Percentiles rank a stretch among this genome's conserved stretches.
phyloP scores from a whole-genome alignment of 768 basidiomycete species.

The Leccinum ochraceum region DNA sequence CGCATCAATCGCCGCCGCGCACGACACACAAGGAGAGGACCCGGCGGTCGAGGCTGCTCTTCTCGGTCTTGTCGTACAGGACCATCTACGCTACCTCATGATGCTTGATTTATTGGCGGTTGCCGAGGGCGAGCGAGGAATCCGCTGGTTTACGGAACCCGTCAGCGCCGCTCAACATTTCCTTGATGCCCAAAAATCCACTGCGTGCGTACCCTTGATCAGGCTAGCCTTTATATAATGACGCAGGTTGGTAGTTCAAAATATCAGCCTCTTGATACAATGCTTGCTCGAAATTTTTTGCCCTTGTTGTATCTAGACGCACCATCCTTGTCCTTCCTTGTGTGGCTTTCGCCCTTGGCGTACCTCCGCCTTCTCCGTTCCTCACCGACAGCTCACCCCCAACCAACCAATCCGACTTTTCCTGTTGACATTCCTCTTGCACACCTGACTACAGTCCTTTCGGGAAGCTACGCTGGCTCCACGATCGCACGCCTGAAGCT shows the following conservation, averaged over 20 bases:
- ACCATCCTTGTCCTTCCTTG: conserved; percentile 72
- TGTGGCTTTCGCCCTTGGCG: conserved; percentile 65
- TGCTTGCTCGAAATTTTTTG: conserved; percentile 53
- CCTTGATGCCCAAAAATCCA: conserved; percentile 17
- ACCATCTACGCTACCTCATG: conserved; percentile 68
- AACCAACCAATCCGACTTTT: conserved; percentile 18
- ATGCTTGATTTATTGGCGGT: conserved; percentile 66
- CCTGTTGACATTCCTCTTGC: conserved; percentile 50
- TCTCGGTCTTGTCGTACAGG: conserved; percentile 48
- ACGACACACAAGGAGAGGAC: conserved; percentile 45
- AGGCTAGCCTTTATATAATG: not conserved
- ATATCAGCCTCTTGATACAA: conserved; percentile 62
- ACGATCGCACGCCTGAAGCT: conserved; percentile 58
- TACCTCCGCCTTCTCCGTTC: conserved; percentile 64
- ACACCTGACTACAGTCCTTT: conserved; percentile 49
- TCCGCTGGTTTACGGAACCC: conserved; percentile 71
- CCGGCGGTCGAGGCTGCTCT: conserved; percentile 49
- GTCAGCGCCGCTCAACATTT: conserved; percentile 22
- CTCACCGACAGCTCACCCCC: conserved; percentile 20
- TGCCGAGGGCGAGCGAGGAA: conserved; percentile 56
- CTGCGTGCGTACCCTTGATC: conserved; percentile 15
- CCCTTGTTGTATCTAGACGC: conserved; percentile 71
- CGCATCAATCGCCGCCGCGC: conserved; percentile 22
- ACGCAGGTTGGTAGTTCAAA: conserved; percentile 37
- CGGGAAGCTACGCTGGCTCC: conserved; percentile 44